A percentile compares a stretch with the other conserved stretches of the same genome.
Conservation (phyloP, 352 stramenopile species). For the Phytopythium aichiense region DNA sequence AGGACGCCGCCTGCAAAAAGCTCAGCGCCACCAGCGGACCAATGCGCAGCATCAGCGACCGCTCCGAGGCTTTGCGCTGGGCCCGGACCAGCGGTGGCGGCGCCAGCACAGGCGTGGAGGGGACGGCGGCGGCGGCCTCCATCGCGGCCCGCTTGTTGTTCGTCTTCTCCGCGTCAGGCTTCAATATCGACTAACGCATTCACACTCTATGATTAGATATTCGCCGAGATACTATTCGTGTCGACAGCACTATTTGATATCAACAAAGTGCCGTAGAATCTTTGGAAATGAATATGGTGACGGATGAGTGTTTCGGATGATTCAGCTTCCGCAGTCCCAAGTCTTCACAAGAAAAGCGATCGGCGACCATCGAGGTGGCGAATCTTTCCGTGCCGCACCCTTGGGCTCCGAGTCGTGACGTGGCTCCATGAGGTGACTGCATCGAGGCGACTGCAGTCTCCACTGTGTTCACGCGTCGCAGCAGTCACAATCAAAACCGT, state of each 20-base stretch:
- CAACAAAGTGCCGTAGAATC: no score
- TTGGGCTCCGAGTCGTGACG: not conserved
- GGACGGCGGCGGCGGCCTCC: slow-evolving; percentile 5
- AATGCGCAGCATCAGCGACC: slow-evolving; percentile 25
- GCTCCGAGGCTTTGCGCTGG: not conserved
- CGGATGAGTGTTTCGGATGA: not conserved
- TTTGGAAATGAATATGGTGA: not conserved
- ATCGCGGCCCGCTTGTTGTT: not conserved
- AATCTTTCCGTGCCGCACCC: not conserved
- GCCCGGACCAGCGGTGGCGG: not conserved
- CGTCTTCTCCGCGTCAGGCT: not conserved
- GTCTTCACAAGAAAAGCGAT: not conserved
- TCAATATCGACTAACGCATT: not conserved
- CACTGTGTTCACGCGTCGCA: no score
- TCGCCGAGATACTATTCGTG: no score
- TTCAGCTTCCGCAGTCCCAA: not conserved
- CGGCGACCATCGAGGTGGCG: not conserved
- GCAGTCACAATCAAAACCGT: no score
- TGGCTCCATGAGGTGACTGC: not conserved
- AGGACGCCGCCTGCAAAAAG: slow-evolving; percentile 48
- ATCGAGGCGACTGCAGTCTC: no score
- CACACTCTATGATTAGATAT: not conserved
- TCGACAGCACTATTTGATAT: not conserved
- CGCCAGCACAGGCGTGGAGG: not conserved
- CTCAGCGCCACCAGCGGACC: slow-evolving; percentile 38